phyloP scores from a whole-genome alignment of 495 filamentous ascomycete species.

The Aspergillus heteromorphus region DNA sequence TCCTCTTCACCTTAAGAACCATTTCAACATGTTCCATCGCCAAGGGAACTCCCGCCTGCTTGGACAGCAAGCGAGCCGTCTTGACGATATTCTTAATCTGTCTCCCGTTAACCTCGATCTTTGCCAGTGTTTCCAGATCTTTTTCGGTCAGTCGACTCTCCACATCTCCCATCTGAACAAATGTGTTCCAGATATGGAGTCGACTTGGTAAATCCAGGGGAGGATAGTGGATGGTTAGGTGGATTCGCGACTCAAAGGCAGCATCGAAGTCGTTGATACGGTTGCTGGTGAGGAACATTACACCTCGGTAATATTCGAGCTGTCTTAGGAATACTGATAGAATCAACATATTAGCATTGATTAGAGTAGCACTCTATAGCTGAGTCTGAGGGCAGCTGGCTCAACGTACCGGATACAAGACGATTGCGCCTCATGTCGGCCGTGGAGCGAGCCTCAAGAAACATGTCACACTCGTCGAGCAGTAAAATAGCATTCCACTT shows the following conservation, averaged over 20 bases:
- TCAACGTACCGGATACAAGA: not conserved
- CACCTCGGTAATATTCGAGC: conserved; percentile 48
- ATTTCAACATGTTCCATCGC: not conserved
- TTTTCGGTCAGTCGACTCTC: conserved; percentile 24
- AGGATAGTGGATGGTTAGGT: conserved; percentile 27
- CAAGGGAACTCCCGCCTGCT: not conserved
- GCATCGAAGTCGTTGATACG: conserved; percentile 25
- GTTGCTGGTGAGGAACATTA: conserved; percentile 28
- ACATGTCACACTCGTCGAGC: conserved; percentile 66
- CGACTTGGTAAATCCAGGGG: not conserved
- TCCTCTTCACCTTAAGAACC: not conserved
- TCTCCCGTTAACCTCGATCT: conserved; percentile 50
- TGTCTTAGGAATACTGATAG: conserved; percentile 42
- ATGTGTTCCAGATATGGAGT: not conserved
- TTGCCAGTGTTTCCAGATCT: conserved; percentile 37
- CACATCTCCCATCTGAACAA: not conserved
- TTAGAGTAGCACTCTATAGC: not conserved
- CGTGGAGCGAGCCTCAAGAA: conserved; percentile 51
- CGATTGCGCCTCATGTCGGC: conserved; percentile 22
- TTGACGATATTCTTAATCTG: conserved; percentile 60
- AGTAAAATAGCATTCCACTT: conserved; percentile 40
- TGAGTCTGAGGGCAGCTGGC: not conserved
- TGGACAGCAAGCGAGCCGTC: not conserved
- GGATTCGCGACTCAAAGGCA: conserved; percentile 47
- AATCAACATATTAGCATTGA: not conserved